Conservation (phyloP, 176 grass and related monocot genomes). For the Tillandsia leiboldiana region DNA sequence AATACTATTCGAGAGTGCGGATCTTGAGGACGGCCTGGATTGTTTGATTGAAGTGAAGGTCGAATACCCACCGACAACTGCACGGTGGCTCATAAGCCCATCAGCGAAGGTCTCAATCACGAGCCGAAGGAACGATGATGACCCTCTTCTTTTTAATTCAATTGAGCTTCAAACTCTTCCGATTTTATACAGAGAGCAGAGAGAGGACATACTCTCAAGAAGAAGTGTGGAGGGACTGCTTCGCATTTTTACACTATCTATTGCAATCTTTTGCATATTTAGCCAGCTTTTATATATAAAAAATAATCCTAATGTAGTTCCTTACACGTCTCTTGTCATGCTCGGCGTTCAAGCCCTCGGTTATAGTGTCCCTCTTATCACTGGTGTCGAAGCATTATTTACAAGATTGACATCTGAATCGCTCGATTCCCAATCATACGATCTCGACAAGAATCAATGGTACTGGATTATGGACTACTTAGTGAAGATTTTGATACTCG, state of each 20-base stretch:
- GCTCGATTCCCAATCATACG: constrained; percentile 32
- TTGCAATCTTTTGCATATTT: constrained; percentile 45
- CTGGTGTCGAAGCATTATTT: constrained; percentile 77
- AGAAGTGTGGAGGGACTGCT: constrained; percentile 76
- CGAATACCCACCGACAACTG: constrained; percentile 77
- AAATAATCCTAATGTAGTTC: constrained; percentile 38
- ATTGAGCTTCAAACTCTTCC: constrained; percentile 64
- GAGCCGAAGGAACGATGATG: constrained; percentile 40
- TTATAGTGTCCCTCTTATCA: constrained; percentile 75
- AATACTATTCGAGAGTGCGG: constrained; percentile 16
- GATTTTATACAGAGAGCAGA: constrained; percentile 51
- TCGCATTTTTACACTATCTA: constrained; percentile 46
- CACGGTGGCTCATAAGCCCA: constrained; percentile 73
- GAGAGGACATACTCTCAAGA: constrained; percentile 64
- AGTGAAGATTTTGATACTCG: constrained; percentile 72
- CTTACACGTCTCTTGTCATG: constrained; percentile 69
- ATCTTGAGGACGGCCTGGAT: constrained; percentile 51
- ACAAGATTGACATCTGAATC: constrained; percentile 39
- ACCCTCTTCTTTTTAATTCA: constrained; percentile 43
- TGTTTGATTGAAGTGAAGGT: constrained; percentile 75
- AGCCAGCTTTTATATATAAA: constrained; percentile 72
- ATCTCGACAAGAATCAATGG: constrained; percentile 49
- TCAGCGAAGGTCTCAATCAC: constrained; percentile 42
- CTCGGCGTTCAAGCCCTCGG: constrained; percentile 73
- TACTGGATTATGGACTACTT: constrained; percentile 71